Evolutionary conservation across 2,329 filamentous ascomycete species (phyloP).

Genomic region (Chaetothyriales sp.): DNA sequence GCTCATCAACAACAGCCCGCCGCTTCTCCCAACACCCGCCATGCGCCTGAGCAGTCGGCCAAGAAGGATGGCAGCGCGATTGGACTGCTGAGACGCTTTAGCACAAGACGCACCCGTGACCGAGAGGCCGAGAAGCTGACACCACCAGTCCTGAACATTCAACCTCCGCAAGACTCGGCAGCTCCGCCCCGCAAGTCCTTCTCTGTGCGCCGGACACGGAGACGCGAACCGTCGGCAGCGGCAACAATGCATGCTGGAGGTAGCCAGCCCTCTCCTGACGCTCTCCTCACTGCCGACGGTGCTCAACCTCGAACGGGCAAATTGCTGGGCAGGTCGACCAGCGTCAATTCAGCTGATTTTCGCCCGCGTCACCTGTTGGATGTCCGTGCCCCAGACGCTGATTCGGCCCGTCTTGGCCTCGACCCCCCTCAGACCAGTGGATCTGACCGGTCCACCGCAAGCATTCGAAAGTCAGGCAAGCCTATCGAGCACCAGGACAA

Average conservation of each 20-base stretch:
- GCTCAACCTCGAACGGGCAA: constrained; percentile 44
- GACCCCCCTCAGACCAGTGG: constrained; percentile 63
- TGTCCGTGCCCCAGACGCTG: constrained; percentile 39
- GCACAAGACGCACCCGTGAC: constrained; percentile 61
- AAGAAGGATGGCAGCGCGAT: constrained; percentile 81
- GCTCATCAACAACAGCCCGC: constrained; percentile 23
- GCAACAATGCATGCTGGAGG: constrained; percentile 42
- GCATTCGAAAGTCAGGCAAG: constrained; percentile 26
- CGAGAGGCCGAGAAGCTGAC: constrained; percentile 43
- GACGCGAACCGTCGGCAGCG: constrained; percentile 38
- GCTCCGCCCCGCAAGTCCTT: constrained; percentile 69
- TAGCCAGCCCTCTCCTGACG: constrained; percentile 57
- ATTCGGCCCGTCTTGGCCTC: constrained; percentile 34
- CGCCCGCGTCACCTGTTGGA: constrained; percentile 46
- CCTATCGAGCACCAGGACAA: constrained; percentile 31
- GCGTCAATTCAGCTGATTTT: constrained; percentile 77
- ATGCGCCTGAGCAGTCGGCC: constrained; percentile 39
- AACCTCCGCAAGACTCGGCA: constrained; percentile 52
- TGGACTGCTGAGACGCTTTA: constrained; percentile 74
- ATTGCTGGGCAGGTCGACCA: constrained; percentile 70
- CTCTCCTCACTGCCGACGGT: constrained; percentile 52
- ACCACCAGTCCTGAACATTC: constrained; percentile 65
- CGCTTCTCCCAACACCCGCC: constrained; percentile 3
- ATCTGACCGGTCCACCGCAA: constrained; percentile 55
- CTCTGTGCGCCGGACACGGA: constrained; percentile 54